Conservation (phyloP, 1,139 yeast genomes). For the Trichomonascaceae sp. region DNA sequence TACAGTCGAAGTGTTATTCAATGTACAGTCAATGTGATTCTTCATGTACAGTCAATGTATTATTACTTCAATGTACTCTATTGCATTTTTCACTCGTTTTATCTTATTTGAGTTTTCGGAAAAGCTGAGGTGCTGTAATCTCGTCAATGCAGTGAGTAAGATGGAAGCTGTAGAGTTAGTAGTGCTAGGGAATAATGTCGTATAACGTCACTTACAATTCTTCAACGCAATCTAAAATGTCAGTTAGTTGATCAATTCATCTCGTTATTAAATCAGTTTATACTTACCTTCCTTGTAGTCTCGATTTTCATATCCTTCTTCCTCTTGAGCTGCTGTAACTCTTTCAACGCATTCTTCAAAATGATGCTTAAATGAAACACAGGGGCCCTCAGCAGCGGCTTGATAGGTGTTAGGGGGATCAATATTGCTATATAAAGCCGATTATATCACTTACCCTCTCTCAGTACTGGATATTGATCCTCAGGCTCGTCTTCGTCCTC, state of each 20-base stretch:
- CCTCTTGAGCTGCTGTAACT: constrained; percentile 81
- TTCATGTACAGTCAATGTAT: not conserved
- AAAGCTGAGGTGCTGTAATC: constrained; percentile 88
- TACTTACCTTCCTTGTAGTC: constrained; percentile 63
- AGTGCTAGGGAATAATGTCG: not conserved
- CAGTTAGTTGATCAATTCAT: not conserved
- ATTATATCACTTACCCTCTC: constrained; percentile 28
- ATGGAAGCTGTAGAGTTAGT: constrained; percentile 54
- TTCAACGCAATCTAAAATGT: constrained; percentile 70
- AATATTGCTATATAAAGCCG: too few species aligned
- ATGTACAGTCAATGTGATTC: too few species aligned
- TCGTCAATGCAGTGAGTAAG: constrained; percentile 89
- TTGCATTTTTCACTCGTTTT: not conserved
- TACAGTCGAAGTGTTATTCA: too few species aligned
- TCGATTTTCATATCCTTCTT: constrained; percentile 70
- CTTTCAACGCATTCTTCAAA: constrained; percentile 93
- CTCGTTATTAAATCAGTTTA: too few species aligned
- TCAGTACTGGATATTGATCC: constrained; percentile 29
- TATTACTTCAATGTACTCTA: not conserved
- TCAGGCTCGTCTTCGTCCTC: constrained; percentile 47
- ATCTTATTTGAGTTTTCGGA: constrained; percentile 78
- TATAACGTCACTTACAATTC: constrained; percentile 46
- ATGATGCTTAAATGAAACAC: constrained; percentile 78
- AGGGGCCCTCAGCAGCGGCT: constrained; percentile 51
- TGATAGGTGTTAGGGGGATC: not conserved